Conservation (phyloP, 202 grass and related monocot genomes). For the Schoenoplectus triqueter region DNA sequence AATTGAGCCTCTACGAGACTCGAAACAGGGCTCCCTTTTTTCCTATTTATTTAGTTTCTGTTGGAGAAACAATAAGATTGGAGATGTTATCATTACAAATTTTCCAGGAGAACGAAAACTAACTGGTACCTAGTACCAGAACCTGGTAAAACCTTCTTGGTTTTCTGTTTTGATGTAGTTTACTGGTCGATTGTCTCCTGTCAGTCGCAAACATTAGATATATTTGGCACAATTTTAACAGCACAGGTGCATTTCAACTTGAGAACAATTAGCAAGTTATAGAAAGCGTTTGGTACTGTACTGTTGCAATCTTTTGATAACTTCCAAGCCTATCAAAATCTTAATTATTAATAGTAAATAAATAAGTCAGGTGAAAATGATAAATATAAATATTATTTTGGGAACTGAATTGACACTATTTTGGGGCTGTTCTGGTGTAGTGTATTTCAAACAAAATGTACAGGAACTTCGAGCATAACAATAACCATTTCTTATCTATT, state of each 20-base stretch:
- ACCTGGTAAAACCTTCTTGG: neutral
- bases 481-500: neutral
- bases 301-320: neutral
- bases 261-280: no score
- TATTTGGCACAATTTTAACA: constrained; percentile 9
- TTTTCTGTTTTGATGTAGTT: constrained; percentile 19
- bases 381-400: constrained; percentile 1
- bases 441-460: neutral
- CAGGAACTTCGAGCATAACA: constrained; percentile 6
- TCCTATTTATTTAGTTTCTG: neutral
- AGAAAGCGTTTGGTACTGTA: no score
- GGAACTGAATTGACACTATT: neutral
- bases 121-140: neutral
- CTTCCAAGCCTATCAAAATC: neutral
- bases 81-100: neutral
- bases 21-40: neutral
- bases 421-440: constrained; percentile 14
- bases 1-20: neutral
- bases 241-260: neutral
- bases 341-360: constrained; percentile 12
- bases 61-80: no score
- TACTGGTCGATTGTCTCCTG: neutral
- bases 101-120: neutral
- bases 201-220: neutral
- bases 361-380: neutral